Evolutionary conservation across 805 yeast genomes (phyloP).

Genomic region (Candida orba): DNA sequence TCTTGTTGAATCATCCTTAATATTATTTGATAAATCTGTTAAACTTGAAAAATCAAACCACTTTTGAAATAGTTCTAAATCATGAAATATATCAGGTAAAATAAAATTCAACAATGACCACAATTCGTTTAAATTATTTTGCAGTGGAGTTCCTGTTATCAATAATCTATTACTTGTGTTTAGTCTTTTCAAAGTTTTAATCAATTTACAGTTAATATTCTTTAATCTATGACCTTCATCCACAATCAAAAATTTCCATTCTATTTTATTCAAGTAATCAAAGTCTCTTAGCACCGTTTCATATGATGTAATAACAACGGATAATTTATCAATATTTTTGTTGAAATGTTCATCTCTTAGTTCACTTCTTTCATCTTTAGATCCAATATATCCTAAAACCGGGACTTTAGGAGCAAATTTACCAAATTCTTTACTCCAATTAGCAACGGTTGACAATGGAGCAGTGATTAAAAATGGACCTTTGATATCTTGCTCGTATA

Average conservation of each 20-base stretch:
- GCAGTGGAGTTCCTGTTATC: constrained; percentile 94
- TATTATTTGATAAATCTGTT: constrained; percentile 29
- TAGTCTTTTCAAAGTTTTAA: constrained; percentile 62
- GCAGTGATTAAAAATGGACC: constrained; percentile 79
- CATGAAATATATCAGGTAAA: constrained; percentile 88
- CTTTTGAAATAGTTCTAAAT: constrained; percentile 79
- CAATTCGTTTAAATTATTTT: constrained; percentile 80
- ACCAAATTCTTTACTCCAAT: constrained; percentile 72
- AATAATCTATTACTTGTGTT: constrained; percentile 64
- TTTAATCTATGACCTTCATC: constrained; percentile 96
- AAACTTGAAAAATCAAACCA: constrained; percentile 85
- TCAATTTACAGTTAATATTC: constrained; percentile 71
- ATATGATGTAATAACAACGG: constrained; percentile 73
- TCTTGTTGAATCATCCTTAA: constrained; percentile 33
- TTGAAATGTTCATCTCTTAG: constrained; percentile 28
- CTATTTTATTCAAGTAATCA: constrained; percentile 38
- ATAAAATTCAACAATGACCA: constrained; percentile 92
- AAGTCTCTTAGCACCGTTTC: constrained; percentile 73
- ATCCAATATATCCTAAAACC: constrained; percentile 58
- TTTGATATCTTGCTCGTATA: constrained; percentile 67
- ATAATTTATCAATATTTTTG: constrained; percentile 22
- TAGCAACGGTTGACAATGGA: constrained; percentile 78
- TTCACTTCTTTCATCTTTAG: constrained; percentile 45
- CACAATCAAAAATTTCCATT: constrained; percentile 82
- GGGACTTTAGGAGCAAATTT: constrained; percentile 68